These are phyloP conservation scores for Volvariella surrecta DNA, from an alignment of 1,284 basidiomycete genomes.

Conservation along the genomic window DNA sequence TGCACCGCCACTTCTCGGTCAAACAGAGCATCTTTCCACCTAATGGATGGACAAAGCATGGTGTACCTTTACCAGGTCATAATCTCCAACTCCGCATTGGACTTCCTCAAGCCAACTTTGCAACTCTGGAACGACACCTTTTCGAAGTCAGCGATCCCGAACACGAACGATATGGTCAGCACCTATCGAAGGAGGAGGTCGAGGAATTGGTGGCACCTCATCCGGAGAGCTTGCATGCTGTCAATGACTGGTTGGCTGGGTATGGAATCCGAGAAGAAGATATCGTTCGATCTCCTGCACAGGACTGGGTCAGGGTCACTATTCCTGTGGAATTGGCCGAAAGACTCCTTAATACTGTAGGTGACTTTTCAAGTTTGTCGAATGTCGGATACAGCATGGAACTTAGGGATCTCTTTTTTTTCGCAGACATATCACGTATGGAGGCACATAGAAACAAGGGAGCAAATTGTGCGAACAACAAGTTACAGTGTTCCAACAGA, in stretches of 20 bases:
- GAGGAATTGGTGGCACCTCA: slow-evolving; percentile 52
- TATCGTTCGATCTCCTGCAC: slow-evolving; percentile 46
- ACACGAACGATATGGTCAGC: slow-evolving; percentile 56
- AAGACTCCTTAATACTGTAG: slow-evolving; percentile 59
- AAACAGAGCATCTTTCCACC: slow-evolving; percentile 33
- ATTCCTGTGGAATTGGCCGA: slow-evolving; percentile 57
- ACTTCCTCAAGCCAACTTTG: slow-evolving; percentile 58
- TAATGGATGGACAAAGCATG: slow-evolving; percentile 39
- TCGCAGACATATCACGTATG: slow-evolving; percentile 55
- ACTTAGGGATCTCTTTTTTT: background rate
- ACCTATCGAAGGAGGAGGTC: slow-evolving; percentile 59
- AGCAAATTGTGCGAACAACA: slow-evolving; percentile 55
- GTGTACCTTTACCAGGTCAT: slow-evolving; percentile 36
- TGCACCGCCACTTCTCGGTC: slow-evolving; percentile 7
- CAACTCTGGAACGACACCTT: slow-evolving; percentile 48
- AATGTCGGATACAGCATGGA: background rate
- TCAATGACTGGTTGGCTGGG: slow-evolving; percentile 55
- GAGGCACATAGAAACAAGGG: slow-evolving; percentile 42
- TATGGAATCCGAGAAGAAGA: slow-evolving; percentile 43
- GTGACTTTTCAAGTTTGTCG: slow-evolving; percentile 14
- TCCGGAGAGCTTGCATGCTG: slow-evolving; percentile 38
- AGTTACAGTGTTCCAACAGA: slow-evolving; percentile 59
- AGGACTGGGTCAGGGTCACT: slow-evolving; percentile 60
- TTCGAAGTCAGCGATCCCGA: slow-evolving; percentile 60
- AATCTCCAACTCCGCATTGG: slow-evolving; percentile 52